Base-by-base conservation (phyloP, 768 basidiomycete genomes). In the Lentinula raphanica region DNA sequence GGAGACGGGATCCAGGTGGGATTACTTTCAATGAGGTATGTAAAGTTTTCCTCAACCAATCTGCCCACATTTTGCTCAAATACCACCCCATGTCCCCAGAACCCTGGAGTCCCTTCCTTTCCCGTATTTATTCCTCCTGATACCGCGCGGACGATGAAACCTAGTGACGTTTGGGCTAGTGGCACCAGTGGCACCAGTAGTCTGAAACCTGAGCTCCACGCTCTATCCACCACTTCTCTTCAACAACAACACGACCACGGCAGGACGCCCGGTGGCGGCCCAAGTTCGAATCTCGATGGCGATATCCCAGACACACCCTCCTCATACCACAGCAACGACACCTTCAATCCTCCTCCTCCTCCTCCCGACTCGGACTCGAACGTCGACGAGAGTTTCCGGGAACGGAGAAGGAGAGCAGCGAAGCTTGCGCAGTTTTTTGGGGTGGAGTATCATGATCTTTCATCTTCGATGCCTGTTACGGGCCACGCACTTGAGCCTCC, bases 391-490 rank as follows among this genome's bases (percentile, higher is more conserved):
- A 53, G 40, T 15, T 71, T 69, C 49, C 67, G 63, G 35, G 68
- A 69, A 27, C 74, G 77, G 38, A 69, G 77, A n/a, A 66, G 75
- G 7, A 77, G 81, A 29, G 76, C 76, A n/a, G 77, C 76, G 58
- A 85, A 84, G 66, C 68, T 85, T 40, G 73, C 79, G 25, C 77
- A 76, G 44, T 84, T 85, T 68, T 84, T 84, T 65, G 82, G 83
- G 13, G 82, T 83, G 31, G 73, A 69, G 27, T 77, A 76, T 62
- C 69, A 76, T 54, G 78, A 80, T 61, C 70, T 85, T 28, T 67
- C 72, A 3, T 60, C 66, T 25, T 67, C 70, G 2, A 46, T 68
- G 44, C 35, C 60, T 19, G 19, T 23, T 28, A 23, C 58, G 12
- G 44, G 23, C 11, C 3, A 35, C 17, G 42, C 32, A 40, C 28